Percentiles rank a stretch among this genome's conserved stretches.
phyloP scores from a whole-genome alignment of 495 filamentous ascomycete species.

The Talaromyces thailandensis region DNA sequence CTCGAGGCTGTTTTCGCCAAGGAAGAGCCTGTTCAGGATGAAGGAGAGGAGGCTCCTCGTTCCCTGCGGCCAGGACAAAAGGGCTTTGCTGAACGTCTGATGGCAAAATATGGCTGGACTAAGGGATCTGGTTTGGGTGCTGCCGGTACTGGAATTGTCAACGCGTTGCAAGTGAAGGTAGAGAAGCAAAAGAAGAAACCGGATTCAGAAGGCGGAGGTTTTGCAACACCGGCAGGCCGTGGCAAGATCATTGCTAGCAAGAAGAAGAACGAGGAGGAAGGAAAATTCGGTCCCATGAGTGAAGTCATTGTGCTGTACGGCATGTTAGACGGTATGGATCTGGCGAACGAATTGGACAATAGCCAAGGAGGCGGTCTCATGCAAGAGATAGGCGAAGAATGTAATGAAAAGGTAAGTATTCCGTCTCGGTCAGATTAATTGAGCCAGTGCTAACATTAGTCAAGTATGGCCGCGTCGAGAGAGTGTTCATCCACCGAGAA shows the following conservation, averaged over 20 bases:
- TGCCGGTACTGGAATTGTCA: constrained; percentile 66
- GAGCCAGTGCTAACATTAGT: background rate
- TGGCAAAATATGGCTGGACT: constrained; percentile 89
- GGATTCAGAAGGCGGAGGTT: constrained; percentile 73
- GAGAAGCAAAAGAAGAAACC: constrained; percentile 74
- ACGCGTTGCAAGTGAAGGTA: constrained; percentile 70
- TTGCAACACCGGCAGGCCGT: constrained; percentile 54
- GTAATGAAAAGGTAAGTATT: constrained; percentile 58
- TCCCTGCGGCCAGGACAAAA: constrained; percentile 69
- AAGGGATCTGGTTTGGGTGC: constrained; percentile 83
- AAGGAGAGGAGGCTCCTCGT: constrained; percentile 44
- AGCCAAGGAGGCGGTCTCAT: constrained; percentile 58
- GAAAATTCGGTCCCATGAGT: constrained; percentile 65
- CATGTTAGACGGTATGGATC: constrained; percentile 76
- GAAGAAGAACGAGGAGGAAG: constrained; percentile 39
- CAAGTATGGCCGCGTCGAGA: constrained; percentile 78
- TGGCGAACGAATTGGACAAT: constrained; percentile 54
- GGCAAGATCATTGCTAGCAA: constrained; percentile 72
- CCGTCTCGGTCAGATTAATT: background rate
- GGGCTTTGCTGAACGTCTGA: constrained; percentile 75
- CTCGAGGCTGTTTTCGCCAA: constrained; percentile 42
- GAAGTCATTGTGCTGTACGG: constrained; percentile 68
- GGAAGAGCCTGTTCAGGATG: constrained; percentile 40
- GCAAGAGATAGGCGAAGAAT: constrained; percentile 93
- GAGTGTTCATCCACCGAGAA: constrained; percentile 61